Evolutionary conservation across 2,329 filamentous ascomycete species (phyloP).

Genomic region (Cladosporium sp.): DNA sequence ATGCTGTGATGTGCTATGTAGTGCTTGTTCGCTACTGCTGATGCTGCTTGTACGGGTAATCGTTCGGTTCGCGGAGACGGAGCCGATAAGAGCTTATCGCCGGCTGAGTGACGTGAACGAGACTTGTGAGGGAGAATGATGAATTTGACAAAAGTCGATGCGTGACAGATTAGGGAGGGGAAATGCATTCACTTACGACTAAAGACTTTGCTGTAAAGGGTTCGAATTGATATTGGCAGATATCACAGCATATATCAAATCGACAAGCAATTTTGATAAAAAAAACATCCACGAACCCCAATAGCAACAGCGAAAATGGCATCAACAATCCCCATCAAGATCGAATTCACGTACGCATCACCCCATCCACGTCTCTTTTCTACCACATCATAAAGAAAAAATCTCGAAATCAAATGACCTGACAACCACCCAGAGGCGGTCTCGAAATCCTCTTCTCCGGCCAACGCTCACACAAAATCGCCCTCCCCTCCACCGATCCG

Average conservation of each 20-base stretch:
- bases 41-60: neutral
- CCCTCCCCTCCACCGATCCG: constrained; percentile 58
- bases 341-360: constrained; percentile 66
- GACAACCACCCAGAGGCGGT: constrained; percentile 58
- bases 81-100: neutral
- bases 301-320: constrained; percentile 18
- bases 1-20: too few relatives aligned
- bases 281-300: too few relatives aligned
- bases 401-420: neutral
- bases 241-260: too few relatives aligned
- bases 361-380: constrained; percentile 18
- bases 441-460: constrained; percentile 92
- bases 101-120: neutral
- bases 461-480: constrained; percentile 66
- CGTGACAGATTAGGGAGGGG: too few relatives aligned
- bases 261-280: too few relatives aligned
- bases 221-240: too few relatives aligned
- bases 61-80: neutral
- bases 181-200: too few relatives aligned
- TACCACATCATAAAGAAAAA: too few relatives aligned
- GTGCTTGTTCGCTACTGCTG: neutral
- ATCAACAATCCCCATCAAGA: constrained; percentile 52
- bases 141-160: too few relatives aligned
- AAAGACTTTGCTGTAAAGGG: too few relatives aligned
- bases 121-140: neutral